Evolutionary conservation across 2,329 filamentous ascomycete species (phyloP).

Genomic region (Fusarium clavum): DNA sequence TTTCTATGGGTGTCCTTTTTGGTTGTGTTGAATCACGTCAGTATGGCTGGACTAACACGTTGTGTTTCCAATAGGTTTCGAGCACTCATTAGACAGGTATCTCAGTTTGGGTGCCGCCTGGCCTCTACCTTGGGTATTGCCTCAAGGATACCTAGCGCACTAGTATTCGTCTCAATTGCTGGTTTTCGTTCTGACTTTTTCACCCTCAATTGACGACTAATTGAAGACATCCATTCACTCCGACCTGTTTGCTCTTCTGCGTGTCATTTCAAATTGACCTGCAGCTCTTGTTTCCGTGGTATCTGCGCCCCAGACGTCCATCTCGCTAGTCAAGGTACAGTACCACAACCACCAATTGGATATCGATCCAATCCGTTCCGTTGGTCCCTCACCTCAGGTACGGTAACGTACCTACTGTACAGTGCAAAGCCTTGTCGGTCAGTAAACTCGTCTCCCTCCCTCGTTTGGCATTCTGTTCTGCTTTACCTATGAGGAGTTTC

Average conservation of each 20-base stretch:
- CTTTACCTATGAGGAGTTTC: conserved; percentile 17
- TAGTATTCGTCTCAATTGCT: background rate
- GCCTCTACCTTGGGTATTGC: conserved; percentile 8
- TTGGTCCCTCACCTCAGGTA: conserved; percentile 30
- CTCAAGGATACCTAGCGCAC: conserved; percentile 7
- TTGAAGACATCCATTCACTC: conserved; percentile 20
- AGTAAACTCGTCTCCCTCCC: conserved; percentile 36
- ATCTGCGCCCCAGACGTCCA: conserved; percentile 23
- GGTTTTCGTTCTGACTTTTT: background rate
- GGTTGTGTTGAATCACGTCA: conserved; percentile 11
- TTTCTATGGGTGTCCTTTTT: conserved; percentile 10
- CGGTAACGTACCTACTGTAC: conserved; percentile 22
- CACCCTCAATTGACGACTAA: conserved; percentile 1
- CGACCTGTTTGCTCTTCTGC: conserved; percentile 1
- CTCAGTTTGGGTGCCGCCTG: conserved; percentile 12
- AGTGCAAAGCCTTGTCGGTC: conserved; percentile 35
- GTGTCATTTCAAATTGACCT: conserved; percentile 9
- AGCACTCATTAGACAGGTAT: conserved; percentile 12
- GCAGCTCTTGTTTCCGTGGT: conserved; percentile 24
- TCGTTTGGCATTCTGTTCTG: conserved; percentile 26
- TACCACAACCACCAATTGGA: conserved; percentile 31
- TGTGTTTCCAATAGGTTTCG: conserved; percentile 34
- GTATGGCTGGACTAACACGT: conserved; percentile 25
- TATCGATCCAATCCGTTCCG: conserved; percentile 23
- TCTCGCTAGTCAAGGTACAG: conserved; percentile 23